A percentile compares a stretch with the other conserved stretches of the same genome.
phyloP scores from a whole-genome alignment of 495 filamentous ascomycete species.

The Trichocladium antarcticum region DNA sequence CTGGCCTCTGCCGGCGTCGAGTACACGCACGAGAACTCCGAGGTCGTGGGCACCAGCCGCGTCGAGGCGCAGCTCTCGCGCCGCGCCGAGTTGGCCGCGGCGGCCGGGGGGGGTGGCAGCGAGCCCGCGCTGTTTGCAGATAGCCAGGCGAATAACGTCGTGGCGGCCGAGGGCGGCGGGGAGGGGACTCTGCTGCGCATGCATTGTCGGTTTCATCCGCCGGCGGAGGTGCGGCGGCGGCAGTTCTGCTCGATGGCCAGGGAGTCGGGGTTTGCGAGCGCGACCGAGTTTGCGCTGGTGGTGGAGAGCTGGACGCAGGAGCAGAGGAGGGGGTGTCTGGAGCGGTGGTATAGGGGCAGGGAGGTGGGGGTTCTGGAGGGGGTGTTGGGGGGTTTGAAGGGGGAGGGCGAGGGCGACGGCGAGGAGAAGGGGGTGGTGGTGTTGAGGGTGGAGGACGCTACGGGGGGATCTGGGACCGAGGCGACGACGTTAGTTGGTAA shows the following conservation, averaged over 20 bases:
- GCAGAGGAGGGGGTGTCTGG: conserved; percentile 65
- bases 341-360: conserved; percentile 60
- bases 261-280: conserved; percentile 62
- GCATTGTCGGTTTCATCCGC: conserved; percentile 64
- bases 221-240: conserved; percentile 57
- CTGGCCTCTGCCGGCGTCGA: conserved; percentile 79
- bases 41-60: conserved; percentile 82
- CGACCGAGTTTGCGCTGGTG: conserved; percentile 79
- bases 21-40: conserved; percentile 93
- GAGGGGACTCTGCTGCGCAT: conserved; percentile 25
- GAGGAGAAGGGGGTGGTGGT: neutral
- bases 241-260: conserved; percentile 89
- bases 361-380: conserved; percentile 29
- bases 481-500: no score
- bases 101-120: conserved; percentile 34
- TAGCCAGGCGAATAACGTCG: conserved; percentile 16
- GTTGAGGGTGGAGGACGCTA: neutral
- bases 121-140: conserved; percentile 29
- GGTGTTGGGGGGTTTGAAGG: conserved; percentile 10
- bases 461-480: no score
- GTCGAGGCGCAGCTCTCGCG: conserved; percentile 71
- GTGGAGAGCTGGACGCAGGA: conserved; percentile 92
- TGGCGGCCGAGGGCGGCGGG: neutral
- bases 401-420: conserved; percentile 3
- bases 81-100: conserved; percentile 55